Evolutionary conservation across 1,139 yeast genomes (phyloP).

Genomic region (Candida tunisiensis): DNA sequence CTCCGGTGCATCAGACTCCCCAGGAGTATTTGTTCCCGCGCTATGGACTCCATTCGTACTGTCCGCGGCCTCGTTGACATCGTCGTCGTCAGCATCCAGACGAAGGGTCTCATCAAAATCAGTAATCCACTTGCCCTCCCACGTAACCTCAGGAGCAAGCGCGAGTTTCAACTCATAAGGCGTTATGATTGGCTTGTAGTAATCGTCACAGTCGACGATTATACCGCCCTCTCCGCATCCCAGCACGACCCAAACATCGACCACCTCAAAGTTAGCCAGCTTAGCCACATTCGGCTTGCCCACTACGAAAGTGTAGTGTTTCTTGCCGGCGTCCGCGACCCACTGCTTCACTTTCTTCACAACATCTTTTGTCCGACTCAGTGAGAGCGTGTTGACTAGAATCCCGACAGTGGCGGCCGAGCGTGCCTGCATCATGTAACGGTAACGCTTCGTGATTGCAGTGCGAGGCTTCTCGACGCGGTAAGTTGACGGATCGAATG

Average conservation of each 20-base stretch:
- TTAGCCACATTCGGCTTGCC: conserved; percentile 99
- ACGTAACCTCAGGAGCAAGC: conserved; percentile 49
- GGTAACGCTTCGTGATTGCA: conserved; percentile 65
- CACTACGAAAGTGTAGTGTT: conserved; percentile 84
- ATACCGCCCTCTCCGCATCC: conserved; percentile 96
- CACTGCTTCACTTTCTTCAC: conserved; percentile 42
- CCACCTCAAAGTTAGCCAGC: conserved; percentile 80
- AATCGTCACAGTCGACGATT: conserved; percentile 63
- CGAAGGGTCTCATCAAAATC: conserved; percentile 44
- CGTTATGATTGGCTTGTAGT: conserved; percentile 79
- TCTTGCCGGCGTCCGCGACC: conserved; percentile 65
- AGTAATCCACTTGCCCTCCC: conserved; percentile 92
- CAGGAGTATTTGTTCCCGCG: conserved; percentile 8
- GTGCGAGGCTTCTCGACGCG: conserved; percentile 47
- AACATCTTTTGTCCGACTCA: conserved; percentile 49
- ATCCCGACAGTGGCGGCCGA: conserved; percentile 87
- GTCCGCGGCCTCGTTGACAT: conserved; percentile 16
- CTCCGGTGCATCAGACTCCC: conserved; percentile 57
- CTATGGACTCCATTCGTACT: conserved; percentile 7
- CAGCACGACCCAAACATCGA: conserved; percentile 84
- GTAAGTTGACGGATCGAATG: conserved; percentile 20
- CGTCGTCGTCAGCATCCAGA: conserved; percentile 18
- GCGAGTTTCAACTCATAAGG: conserved; percentile 86
- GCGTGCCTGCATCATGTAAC: conserved; percentile 75
- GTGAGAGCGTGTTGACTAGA: conserved; percentile 73